phyloP scores from a whole-genome alignment of 2,329 filamentous ascomycete genomes.

The Phialocephala sp. region DNA sequence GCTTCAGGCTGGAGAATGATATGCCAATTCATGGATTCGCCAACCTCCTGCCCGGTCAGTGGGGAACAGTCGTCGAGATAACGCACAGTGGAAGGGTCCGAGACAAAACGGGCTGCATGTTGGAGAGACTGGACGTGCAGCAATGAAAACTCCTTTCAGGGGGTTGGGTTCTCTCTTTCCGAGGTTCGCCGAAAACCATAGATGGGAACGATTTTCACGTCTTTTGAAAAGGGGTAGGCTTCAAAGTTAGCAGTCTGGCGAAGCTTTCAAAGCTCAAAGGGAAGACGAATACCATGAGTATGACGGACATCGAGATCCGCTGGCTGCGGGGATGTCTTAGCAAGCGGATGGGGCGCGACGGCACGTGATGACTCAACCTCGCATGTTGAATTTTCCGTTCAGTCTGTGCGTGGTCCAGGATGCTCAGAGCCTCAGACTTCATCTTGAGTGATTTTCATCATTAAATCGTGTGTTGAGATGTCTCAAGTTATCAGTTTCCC shows the following conservation, averaged over 20 bases:
- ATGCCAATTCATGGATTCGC: slow-evolving; percentile 27
- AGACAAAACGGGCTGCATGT: slow-evolving; percentile 12
- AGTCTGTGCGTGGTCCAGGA: not conserved
- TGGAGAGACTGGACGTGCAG: slow-evolving; percentile 4
- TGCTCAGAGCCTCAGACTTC: not conserved
- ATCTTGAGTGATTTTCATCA: not conserved
- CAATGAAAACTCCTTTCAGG: not conserved
- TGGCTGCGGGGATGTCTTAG: not conserved
- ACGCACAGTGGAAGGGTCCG: slow-evolving; percentile 19
- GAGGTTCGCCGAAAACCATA: not conserved
- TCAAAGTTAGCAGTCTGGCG: not conserved
- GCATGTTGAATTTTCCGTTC: not conserved
- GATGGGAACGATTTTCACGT: not conserved
- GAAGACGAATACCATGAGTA: not conserved
- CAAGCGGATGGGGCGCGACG: not conserved
- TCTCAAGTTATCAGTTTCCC: not conserved
- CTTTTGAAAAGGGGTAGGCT: not conserved
- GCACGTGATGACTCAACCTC: not conserved
- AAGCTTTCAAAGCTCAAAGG: not conserved
- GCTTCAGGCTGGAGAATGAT: slow-evolving; percentile 16
- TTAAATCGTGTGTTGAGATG: not conserved
- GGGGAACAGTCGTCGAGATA: slow-evolving; percentile 29
- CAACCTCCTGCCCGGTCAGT: slow-evolving; percentile 19
- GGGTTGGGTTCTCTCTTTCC: not conserved
- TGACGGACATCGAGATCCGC: not conserved